Base-by-base conservation (phyloP, 2,329 filamentous ascomycete species). In the Fonsecaea pedrosoi region DNA sequence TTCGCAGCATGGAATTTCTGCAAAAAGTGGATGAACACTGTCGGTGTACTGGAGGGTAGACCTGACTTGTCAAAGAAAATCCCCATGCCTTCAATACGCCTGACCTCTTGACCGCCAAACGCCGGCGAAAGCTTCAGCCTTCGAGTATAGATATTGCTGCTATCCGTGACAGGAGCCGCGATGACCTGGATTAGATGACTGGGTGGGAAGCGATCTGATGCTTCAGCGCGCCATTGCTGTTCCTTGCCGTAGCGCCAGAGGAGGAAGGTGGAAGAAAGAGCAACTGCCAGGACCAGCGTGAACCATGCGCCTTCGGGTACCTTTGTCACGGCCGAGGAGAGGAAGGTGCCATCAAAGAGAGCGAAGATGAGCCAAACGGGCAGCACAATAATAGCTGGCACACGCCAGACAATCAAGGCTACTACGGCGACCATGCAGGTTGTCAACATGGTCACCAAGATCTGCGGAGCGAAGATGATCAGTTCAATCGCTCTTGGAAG, bases 201-300 rank as follows among this genome's bases (percentile, higher is more conserved):
- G 5, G 83, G 82, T 54, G 82, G 81, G 62, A 88, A 81, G 3
- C 83, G 82, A 71, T 92, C 89, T 65, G 84, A 81, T 0, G 84
- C 83, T 78, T 94, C 90, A 1, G 90, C 87, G 7, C 78, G 79
- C 90, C 91, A 94, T 75, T 94, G 91, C 67, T 87, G 84, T 74
- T 92, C 90, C 75, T 94, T 93, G n/a, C 91, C 91, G 72, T 88
- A 94, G 34, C 91, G 86, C 91, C 91, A 94, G 10, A 93, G 83
- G 1, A 92, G 82, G 74, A 94, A 90, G 53, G 92, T 78, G 50
- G 78, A 80, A 0, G 88, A 84, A 1, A 94, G 83, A 8, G 90
- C 79, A 2, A 82, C 80, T 0, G 90, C 83, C 5, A 94, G 81
- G 0, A 87, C 81, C 1, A 93, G 79, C 0, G 91, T 93, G 74